Base-by-base conservation (phyloP, 2,329 filamentous ascomycete genomes). In the Phoma sp. region DNA sequence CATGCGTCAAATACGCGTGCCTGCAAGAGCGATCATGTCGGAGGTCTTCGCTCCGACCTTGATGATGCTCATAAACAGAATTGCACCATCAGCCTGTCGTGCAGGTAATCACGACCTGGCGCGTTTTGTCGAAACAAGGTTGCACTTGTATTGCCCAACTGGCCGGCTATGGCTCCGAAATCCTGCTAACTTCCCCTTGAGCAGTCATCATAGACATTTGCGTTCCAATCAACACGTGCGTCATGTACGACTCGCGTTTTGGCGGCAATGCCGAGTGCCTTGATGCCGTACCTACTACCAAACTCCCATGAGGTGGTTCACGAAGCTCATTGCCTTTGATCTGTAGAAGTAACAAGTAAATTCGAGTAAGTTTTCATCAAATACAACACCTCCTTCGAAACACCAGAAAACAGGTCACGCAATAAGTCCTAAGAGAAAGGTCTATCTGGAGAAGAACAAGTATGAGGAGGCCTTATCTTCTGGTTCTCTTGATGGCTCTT, bases 1-100 rank as follows among this genome's bases (percentile, higher is more conserved):
- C 48, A 48, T 36, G 53, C 43, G 43, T 31, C 27, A 38, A 27
- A 39, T 39, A 22, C 29, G 41, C 32, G 8, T 37, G 21, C 9
- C 38, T 43, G 43, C 38, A 22, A 40, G 43, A 31, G 27, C 37
- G 31, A 54, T 57, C 54, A 19, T 37, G 29, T 33, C 33, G 37
- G 47, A 40, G 15, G 39, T 21, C 47, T 32, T 43, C 25, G 13
- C 24, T 41, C 43, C 32, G 44, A 22, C 22, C 17, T 25, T 38
- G 9, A 19, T 27, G 38, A 36, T 32, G 22, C 25, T 47, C 32
- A 47, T 22, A 36, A 36, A 43, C 32, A 15, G n/a, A 35, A 27
- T 40, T 31, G 44, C 38, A 49, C 54, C 32, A 38, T 19, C 36
- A 37, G 27, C 40, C 24, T 19, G 6, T n/a, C 6, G 10, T 29